Evolutionary conservation across 1,139 yeast species (phyloP).

Genomic region (Geotrichum europaeum): DNA sequence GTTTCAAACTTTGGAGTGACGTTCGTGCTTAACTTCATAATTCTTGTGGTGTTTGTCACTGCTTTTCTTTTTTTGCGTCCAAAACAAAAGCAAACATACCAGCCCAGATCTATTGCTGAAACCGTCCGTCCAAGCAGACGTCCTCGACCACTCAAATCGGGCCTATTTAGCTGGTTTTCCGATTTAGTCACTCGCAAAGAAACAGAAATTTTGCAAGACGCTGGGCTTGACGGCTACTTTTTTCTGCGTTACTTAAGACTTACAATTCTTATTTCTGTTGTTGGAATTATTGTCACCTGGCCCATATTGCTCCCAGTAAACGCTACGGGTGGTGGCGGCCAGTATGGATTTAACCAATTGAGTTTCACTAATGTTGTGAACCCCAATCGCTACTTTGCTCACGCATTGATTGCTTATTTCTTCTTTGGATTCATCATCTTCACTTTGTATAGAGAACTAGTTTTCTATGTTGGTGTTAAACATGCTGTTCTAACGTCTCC

Average conservation of each 20-base stretch:
- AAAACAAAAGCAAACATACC: slow-evolving; percentile 64
- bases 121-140: slow-evolving; percentile 39
- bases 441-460: slow-evolving; percentile 73
- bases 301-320: slow-evolving; percentile 83
- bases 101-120: slow-evolving; percentile 65
- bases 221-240: slow-evolving; percentile 86
- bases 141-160: slow-evolving; percentile 34
- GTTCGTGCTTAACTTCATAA: slow-evolving; percentile 48
- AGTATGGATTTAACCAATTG: slow-evolving; percentile 65
- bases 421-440: slow-evolving; percentile 66
- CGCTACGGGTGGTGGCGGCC: slow-evolving; percentile 58
- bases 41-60: slow-evolving; percentile 51
- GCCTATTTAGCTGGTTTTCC: slow-evolving; percentile 33
- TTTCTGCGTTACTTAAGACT: slow-evolving; percentile 71
- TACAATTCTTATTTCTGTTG: slow-evolving; percentile 49
- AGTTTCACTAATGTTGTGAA: slow-evolving; percentile 70
- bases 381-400: slow-evolving; percentile 72
- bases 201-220: slow-evolving; percentile 63
- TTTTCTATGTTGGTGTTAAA: slow-evolving; percentile 71
- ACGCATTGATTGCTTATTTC: slow-evolving; percentile 73
- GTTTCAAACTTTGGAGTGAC: slow-evolving; percentile 44
- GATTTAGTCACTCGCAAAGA: slow-evolving; percentile 48
- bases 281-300: slow-evolving; percentile 62
- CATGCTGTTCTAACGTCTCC: slow-evolving; percentile 81
- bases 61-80: slow-evolving; percentile 63